Evolutionary conservation across 2,329 filamentous ascomycete genomes (phyloP).

Genomic region (Fusarium compactum): DNA sequence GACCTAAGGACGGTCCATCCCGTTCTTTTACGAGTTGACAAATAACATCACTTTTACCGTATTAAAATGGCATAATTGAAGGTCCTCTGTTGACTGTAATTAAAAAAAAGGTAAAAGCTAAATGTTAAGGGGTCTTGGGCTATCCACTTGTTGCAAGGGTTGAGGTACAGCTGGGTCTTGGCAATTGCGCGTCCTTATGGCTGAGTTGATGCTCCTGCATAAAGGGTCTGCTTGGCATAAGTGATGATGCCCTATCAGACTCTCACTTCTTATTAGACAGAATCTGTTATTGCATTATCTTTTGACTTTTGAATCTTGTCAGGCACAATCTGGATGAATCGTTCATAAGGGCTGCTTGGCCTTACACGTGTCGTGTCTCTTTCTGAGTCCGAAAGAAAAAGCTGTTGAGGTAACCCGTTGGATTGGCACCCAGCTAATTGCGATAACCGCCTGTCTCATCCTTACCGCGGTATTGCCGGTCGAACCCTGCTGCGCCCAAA

Average conservation of each 20-base stretch:
- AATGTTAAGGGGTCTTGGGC: constrained; percentile 16
- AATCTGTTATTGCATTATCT: neutral
- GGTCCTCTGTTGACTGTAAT: neutral
- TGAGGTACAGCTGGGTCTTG: neutral
- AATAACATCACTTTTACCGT: neutral
- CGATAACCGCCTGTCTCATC: neutral
- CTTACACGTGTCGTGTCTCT: neutral
- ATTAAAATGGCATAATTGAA: neutral
- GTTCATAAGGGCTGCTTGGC: neutral
- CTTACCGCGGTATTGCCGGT: neutral
- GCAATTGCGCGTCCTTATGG: constrained; percentile 41
- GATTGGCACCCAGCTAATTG: neutral
- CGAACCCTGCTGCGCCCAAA: neutral
- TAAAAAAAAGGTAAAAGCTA: neutral
- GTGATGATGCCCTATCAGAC: neutral
- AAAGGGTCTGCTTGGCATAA: constrained; percentile 22
- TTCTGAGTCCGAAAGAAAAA: neutral
- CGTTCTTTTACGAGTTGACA: neutral
- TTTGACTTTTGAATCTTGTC: neutral
- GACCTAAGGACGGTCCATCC: constrained; percentile 1
- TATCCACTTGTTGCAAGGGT: constrained; percentile 15
- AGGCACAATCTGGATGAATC: neutral
- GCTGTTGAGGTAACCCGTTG: fast-evolving
- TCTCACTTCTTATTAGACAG: fast-evolving
- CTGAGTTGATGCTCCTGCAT: constrained; percentile 31